phyloP scores from a whole-genome alignment of 306 rosid species.

The Vachellia collinsii region DNA sequence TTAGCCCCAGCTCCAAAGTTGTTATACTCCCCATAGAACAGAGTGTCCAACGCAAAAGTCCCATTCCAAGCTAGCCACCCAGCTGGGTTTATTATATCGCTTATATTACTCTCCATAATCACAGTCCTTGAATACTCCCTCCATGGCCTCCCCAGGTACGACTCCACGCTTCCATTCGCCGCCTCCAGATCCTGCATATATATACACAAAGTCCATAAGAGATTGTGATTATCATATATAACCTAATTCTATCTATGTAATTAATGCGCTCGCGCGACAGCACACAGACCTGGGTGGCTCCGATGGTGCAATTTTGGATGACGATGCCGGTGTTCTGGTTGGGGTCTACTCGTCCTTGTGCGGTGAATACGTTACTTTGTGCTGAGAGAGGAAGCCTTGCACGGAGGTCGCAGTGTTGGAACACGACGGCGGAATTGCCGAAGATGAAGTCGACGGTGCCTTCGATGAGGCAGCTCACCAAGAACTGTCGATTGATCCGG shows the following conservation, averaged over 20 bases:
- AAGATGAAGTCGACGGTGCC: conserved; percentile 54
- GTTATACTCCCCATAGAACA: not conserved
- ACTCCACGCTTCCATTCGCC: conserved; percentile 49
- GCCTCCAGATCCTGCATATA: conserved; percentile 47
- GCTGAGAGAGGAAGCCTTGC: conserved; percentile 72
- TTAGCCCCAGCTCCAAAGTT: not conserved
- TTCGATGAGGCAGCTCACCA: conserved; percentile 50
- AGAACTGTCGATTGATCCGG: conserved; percentile 87
- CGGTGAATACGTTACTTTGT: conserved; percentile 83
- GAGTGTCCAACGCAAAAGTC: conserved; percentile 47
- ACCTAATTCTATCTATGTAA: no score
- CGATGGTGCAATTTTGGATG: conserved; percentile 73
- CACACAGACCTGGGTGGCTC: conserved; percentile 44
- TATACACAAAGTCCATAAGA: no score
- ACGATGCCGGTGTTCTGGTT: conserved; percentile 93
- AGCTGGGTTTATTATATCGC: conserved; percentile 63
- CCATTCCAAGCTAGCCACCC: conserved; percentile 86
- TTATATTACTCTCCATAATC: conserved; percentile 55
- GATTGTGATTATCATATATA: no score
- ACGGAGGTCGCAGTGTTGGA: conserved; percentile 77
- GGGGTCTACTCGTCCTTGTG: conserved; percentile 82
- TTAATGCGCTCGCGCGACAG: no score
- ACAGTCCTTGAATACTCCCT: conserved; percentile 83
- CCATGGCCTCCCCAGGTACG: conserved; percentile 91
- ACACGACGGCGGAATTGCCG: conserved; percentile 60